A percentile compares a stretch with the other conserved stretches of the same genome.
phyloP scores from a whole-genome alignment of 768 basidiomycete genomes.

The Crassisporium funariophilum region DNA sequence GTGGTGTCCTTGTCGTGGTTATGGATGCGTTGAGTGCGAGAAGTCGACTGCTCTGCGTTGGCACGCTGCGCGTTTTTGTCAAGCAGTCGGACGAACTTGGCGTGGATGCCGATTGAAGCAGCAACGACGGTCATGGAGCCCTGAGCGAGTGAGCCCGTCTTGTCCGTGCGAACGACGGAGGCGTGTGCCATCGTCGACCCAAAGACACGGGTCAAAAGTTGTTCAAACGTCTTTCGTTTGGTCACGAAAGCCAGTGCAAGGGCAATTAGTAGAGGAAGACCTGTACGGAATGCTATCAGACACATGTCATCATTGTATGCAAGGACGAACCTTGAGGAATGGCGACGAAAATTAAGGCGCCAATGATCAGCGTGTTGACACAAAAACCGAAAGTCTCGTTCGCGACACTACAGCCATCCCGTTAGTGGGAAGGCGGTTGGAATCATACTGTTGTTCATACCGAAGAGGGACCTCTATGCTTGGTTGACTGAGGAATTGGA shows the following conservation, averaged over 20 bases:
- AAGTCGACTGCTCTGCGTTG: constrained; percentile 57
- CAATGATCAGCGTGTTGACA: constrained; percentile 90
- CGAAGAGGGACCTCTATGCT: constrained; percentile 58
- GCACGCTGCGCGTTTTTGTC: constrained; percentile 70
- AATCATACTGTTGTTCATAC: constrained; percentile 32
- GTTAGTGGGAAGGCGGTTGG: background rate
- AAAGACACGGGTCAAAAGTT: constrained; percentile 92
- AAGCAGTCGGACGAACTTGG: constrained; percentile 86
- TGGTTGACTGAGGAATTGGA: constrained; percentile 92
- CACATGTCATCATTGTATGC: constrained; percentile 6
- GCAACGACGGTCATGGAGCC: constrained; percentile 97
- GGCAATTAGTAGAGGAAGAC: constrained; percentile 93
- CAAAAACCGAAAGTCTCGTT: constrained; percentile 88
- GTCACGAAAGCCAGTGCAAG: constrained; percentile 97
- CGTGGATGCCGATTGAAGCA: constrained; percentile 90
- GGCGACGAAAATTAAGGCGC: constrained; percentile 66
- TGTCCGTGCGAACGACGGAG: constrained; percentile 93
- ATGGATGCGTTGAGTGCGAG: constrained; percentile 29
- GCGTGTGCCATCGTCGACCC: constrained; percentile 99
- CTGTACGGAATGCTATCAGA: constrained; percentile 34
- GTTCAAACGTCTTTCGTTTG: constrained; percentile 96
- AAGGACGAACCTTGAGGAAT: constrained; percentile 44
- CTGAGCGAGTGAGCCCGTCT: constrained; percentile 95
- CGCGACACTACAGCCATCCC: constrained; percentile 48
- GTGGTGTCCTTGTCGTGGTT: constrained; percentile 77